Evolutionary conservation across 148 eudicot genomes (phyloP), one percentile per base, ranked within the genome.

Genomic region (Euryodendron excelsum): DNA sequence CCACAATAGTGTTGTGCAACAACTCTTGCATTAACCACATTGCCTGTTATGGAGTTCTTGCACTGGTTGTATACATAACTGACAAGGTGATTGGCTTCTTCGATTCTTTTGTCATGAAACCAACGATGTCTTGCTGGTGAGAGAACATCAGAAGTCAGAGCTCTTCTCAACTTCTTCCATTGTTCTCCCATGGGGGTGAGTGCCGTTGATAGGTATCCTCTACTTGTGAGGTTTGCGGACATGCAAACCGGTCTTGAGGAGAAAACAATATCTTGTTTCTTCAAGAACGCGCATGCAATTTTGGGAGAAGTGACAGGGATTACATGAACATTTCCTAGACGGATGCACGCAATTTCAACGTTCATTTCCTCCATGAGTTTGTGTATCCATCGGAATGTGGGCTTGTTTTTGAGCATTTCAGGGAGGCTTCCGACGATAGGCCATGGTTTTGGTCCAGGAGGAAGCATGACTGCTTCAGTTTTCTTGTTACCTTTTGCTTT

Each of bases 361-460:
- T 82, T 80, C 77, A 72, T 55, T 18, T 85, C 79, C 17, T 80
- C 77, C 85, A 85, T 82, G 23, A 60, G 47, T 53, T 74, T 61
- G 69, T 82, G 83, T 28, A 83, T 86, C 86, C 84, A 86, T 3
- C 69, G 60, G 48, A 76, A 79, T 1, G 44, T 30, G 23, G 86
- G 84, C 78, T 68, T 77, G 30, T 78, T 78, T 41, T 1, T 21
- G 5, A 69, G 45, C 11, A 79, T 1, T n/a, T 70, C 59, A 1
- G 74, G 62, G 23, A 75, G 39, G 60, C 59, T 52, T 13, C 79
- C 82, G 0, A 79, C 0, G 2, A 78, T 6, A 15, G 82, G 85
- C 63, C 60, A 74, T 9, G 85, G 65, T 31, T 25, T 82, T 31
- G 85, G 85, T 13, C 85, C 84, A 1, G 85, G 85, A 0, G 85